Base-by-base conservation (phyloP, 805 yeast species). In the Hanseniaspora meyeri region DNA sequence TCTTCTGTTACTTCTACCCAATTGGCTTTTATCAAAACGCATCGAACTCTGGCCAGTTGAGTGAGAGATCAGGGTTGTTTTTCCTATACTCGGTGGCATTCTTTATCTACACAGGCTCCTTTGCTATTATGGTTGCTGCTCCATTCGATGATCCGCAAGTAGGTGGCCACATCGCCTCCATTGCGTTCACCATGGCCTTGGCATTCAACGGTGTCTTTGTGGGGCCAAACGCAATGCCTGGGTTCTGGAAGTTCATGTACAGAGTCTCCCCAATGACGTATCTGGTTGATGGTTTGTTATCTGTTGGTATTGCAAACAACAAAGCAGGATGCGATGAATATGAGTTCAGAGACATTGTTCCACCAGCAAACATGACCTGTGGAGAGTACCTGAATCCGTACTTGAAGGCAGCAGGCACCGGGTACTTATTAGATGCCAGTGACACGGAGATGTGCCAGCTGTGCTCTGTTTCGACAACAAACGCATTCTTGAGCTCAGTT, bases 201-300 rank as follows among this genome's bases (percentile, higher is more conserved):
- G 77, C 77, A 57, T 84, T 85, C 78, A 83, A 88, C 75, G 95
- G 95, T 75, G 87, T 83, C 46, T 71, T 86, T 71, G 80, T 78
- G 1, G 49, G 49, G 12, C 49, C 49, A 17, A 19, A 34, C 4
- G 69, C 65, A 50, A 68, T 72, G 67, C 77, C 76, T 5, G 67
- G 69, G 0, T 73, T 73, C 62, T 74, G 77, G 77, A 69, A 66
- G 1, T 72, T 70, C 58, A 66, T 73, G 69, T 71, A 68, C 63
- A 70, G 68, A 55, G 65, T 66, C 14, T 70, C 74, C 1, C 78
- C 78, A 43, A 70, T 68, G 60, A 74, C 77, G 1, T 74, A 74
- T 60, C 69, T 69, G 58, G 65, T 74, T 31, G 71, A 72, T 55
- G 77, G 77, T 32, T 66, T 79, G 61, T 65, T 80, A 47, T 70